Evolutionary conservation across 306 rosid genomes (phyloP).

Genomic region (Vigna radiata): DNA sequence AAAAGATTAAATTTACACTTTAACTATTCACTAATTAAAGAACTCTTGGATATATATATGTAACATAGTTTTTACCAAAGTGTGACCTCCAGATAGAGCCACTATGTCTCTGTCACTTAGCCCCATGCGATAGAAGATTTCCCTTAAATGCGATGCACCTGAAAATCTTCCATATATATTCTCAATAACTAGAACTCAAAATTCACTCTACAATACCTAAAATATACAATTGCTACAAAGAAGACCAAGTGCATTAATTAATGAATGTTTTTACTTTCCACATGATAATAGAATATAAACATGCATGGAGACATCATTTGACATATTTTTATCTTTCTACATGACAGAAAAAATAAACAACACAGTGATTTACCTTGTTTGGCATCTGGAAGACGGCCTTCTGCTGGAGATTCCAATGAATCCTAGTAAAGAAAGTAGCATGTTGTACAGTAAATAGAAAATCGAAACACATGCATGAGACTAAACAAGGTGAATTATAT

Average conservation of each 20-base stretch:
- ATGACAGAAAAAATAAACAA: not conserved
- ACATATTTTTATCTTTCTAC: not conserved
- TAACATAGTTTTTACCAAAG: constrained; percentile 60
- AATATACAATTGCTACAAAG: no score
- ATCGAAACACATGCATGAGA: not conserved
- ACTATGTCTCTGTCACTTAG: constrained; percentile 80
- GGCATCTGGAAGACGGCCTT: constrained; percentile 94
- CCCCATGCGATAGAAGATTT: constrained; percentile 75
- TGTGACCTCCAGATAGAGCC: constrained; percentile 92
- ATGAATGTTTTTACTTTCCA: no score
- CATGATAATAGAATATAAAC: no score
- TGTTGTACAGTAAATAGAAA: constrained; percentile 23
- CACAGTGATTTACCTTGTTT: constrained; percentile 58
- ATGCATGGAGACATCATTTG: no score
- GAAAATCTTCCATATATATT: constrained; percentile 22
- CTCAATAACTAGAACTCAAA: not conserved
- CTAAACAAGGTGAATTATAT: not conserved
- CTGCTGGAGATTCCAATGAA: constrained; percentile 57
- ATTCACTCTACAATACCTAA: not conserved
- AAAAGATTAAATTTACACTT: constrained; percentile 16
- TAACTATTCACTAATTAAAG: not conserved
- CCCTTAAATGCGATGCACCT: constrained; percentile 83
- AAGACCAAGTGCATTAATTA: no score
- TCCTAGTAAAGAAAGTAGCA: constrained; percentile 57
- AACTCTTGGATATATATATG: not conserved